Evolutionary conservation across 1,139 yeast genomes (phyloP), one percentile per base, ranked within the genome.

Genomic region (Hanseniaspora gamundiae): DNA sequence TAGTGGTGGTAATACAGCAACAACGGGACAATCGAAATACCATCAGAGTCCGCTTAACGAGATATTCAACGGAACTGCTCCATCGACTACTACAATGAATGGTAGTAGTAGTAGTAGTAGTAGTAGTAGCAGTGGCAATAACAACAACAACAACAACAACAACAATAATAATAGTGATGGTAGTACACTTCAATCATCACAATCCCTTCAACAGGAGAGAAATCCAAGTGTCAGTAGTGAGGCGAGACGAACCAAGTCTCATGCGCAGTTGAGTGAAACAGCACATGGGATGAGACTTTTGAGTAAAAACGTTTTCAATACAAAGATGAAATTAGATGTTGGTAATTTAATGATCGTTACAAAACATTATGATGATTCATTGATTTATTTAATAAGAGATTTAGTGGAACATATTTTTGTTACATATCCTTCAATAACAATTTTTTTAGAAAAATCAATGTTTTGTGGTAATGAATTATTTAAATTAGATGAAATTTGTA

Each of bases 211-310:
- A 8, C 20, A 16, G 14, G 22, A 40, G 11, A 30, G 17, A 8
- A 14, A 7, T 8, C 8, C 19, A 10, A 30, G 35, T 30, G 35
- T 30, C 14, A 30, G 17, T 8, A 16, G 35, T 8, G 35, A 30
- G 35, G 14, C 46, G 16, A 54, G 52, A 26, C 51, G 51, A n/a
- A 80, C 76, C 27, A 73, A 72, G 48, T 76, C 85, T 1, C 91
- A 82, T 59, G 77, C 83, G 8, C 82, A 80, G 55, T 64, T 80
- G 53, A 85, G 91, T 2, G 83, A 85, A 54, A 83, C 94, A 2
- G 94, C 94, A 3, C 83, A 85, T 53, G 93, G 91, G 2, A 94
- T 85, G 2, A 69, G 95, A 41, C 73, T 81, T 68, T 67, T 85
- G 48, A 86, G 91, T 19, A 79, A 80, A 51, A 83, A 81, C 58